Percentiles rank a stretch among this genome's conserved stretches.
phyloP scores from a whole-genome alignment of 768 basidiomycete genomes.

The Kwoniella sp. region DNA sequence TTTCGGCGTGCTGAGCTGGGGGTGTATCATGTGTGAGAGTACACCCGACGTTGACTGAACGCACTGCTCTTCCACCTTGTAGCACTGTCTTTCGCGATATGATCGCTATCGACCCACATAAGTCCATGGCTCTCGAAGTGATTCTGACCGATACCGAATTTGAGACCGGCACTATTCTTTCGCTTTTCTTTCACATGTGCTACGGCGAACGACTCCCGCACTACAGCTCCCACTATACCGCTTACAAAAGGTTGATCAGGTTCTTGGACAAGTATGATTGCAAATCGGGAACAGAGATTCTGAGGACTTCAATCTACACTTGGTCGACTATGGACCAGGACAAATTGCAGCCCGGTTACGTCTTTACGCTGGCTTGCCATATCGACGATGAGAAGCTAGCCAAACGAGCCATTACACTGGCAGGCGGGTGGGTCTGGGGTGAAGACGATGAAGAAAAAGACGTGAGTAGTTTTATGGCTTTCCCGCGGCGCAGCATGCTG shows the following conservation, averaged over 20 bases:
- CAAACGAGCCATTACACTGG: too few relatives aligned
- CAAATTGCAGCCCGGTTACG: neutral
- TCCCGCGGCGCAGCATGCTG: too few relatives aligned
- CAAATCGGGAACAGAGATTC: neutral
- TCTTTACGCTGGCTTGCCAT: neutral
- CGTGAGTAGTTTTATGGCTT: too few relatives aligned
- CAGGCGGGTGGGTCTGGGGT: too few relatives aligned
- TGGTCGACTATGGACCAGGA: too few relatives aligned
- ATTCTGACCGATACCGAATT: neutral
- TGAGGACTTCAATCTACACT: neutral
- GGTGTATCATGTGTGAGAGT: too few relatives aligned
- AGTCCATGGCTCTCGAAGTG: neutral
- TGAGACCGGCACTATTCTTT: neutral
- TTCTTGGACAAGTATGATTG: neutral
- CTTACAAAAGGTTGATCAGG: neutral
- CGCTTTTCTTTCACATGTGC: neutral
- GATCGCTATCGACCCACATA: too few relatives aligned
- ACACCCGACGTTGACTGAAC: too few relatives aligned
- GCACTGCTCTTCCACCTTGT: too few relatives aligned
- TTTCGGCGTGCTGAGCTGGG: too few relatives aligned
- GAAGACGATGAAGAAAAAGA: too few relatives aligned
- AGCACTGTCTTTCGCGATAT: neutral
- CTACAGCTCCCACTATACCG: neutral
- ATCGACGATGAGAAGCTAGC: neutral
- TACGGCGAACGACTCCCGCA: neutral